These are phyloP conservation scores for Kitagawia praeruptora DNA, from an alignment of 129 eudicot genomes.

Conservation along the genomic window DNA sequence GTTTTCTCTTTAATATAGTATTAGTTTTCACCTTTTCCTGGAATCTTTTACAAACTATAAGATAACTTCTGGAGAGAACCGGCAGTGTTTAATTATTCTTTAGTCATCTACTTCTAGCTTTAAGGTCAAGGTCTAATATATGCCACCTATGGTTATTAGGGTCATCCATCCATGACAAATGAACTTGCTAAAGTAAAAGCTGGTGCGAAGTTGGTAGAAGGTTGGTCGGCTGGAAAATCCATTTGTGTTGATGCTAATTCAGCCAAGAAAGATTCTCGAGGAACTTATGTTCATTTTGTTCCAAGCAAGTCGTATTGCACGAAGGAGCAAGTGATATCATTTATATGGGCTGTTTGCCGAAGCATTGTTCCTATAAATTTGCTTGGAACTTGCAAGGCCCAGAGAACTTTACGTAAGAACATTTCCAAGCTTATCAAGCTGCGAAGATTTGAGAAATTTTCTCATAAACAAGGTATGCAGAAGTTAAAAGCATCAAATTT, in stretches of 20 bases:
- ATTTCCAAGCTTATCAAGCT: slow-evolving; percentile 49
- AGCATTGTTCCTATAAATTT: slow-evolving; percentile 58
- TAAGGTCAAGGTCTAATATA: neutral
- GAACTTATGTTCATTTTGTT: slow-evolving; percentile 13
- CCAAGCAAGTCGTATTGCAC: slow-evolving; percentile 29
- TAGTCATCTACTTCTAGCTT: neutral
- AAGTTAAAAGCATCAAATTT: slow-evolving; percentile 46
- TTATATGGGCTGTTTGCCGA: slow-evolving; percentile 84
- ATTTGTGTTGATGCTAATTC: slow-evolving; percentile 6
- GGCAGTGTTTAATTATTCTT: neutral
- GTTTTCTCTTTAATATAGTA: neutral
- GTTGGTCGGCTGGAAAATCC: neutral
- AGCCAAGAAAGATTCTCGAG: slow-evolving; percentile 9
- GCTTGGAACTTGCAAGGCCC: slow-evolving; percentile 48
- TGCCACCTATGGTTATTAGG: slow-evolving; percentile 20
- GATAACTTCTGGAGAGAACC: neutral
- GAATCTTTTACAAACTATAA: neutral
- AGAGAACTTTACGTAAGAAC: slow-evolving; percentile 52
- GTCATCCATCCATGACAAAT: slow-evolving; percentile 11
- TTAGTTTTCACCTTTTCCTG: neutral
- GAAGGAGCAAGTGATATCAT: slow-evolving; percentile 59
- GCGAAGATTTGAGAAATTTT: slow-evolving; percentile 65
- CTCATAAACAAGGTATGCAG: slow-evolving; percentile 57
- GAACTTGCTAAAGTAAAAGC: neutral
- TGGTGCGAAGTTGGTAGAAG: neutral